Percentiles rank a stretch among this genome's conserved stretches.
Conservation (phyloP, 83 land plant species). For the Larix sibirica region DNA sequence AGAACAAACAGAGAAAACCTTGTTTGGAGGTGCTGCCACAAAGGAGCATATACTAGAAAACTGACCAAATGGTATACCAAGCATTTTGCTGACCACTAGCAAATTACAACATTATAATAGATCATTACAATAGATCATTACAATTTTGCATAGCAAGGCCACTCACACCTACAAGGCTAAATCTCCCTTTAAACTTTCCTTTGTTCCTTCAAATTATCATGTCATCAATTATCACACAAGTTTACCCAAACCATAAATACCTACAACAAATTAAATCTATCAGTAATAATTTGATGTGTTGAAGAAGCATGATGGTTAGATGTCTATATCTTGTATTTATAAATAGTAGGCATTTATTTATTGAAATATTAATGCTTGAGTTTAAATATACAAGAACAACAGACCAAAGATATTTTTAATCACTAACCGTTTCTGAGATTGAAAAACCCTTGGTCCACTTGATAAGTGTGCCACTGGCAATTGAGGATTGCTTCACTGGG, state of each 20-base stretch:
- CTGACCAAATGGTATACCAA: background rate
- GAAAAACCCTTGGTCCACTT: constrained; percentile 97
- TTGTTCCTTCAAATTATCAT: too few relatives aligned
- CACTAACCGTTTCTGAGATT: constrained; percentile 60
- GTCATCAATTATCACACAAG: background rate
- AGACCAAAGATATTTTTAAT: background rate
- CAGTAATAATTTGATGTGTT: background rate
- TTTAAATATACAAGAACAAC: background rate
- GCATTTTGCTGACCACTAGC: background rate
- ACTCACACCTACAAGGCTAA: background rate
- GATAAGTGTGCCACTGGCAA: constrained; percentile 78
- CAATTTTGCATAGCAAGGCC: background rate
- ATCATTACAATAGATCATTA: background rate
- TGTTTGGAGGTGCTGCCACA: too few relatives aligned
- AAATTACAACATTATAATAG: background rate
- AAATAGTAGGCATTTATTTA: background rate
- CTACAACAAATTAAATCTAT: constrained; percentile 1
- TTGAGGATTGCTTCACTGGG: constrained; percentile 85
- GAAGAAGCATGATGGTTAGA: background rate
- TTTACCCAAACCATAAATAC: background rate
- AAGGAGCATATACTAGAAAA: background rate
- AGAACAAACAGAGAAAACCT: too few relatives aligned
- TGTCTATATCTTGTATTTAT: background rate
- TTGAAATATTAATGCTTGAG: background rate
- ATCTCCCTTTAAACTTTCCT: background rate